These are phyloP conservation scores for Tetraselmis chui DNA, from an alignment of 139 green algal genomes.

Conservation along the genomic window DNA sequence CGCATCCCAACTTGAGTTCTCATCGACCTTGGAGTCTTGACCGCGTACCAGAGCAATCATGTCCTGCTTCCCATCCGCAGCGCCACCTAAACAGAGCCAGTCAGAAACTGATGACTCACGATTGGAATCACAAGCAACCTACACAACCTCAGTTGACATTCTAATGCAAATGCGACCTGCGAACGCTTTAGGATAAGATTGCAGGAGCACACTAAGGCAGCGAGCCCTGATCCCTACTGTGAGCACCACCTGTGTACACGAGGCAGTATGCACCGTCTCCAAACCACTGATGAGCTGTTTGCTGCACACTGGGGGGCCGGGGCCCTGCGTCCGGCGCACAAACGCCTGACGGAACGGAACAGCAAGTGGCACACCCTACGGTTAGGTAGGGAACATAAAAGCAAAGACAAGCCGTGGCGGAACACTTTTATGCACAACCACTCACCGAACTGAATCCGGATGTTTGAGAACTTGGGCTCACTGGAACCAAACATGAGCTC, in stretches of 20 bases:
- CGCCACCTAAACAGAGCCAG: too few relatives aligned
- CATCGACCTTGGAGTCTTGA: not conserved
- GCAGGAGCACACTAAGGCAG: too few relatives aligned
- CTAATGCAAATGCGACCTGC: too few relatives aligned
- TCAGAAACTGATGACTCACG: too few relatives aligned
- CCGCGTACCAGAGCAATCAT: slow-evolving; percentile 12
- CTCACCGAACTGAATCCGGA: slow-evolving; percentile 16
- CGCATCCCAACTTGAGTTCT: slow-evolving; percentile 12
- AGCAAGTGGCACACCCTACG: too few relatives aligned
- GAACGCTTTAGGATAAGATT: too few relatives aligned
- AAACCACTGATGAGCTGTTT: slow-evolving; percentile 18
- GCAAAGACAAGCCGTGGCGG: too few relatives aligned
- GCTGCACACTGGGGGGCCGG: not conserved
- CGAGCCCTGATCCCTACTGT: too few relatives aligned
- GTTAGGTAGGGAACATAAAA: too few relatives aligned
- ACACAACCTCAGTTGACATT: too few relatives aligned
- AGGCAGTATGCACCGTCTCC: slow-evolving; percentile 12
- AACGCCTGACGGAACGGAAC: not conserved
- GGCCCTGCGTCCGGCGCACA: not conserved
- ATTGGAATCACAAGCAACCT: too few relatives aligned
- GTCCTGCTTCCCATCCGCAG: not conserved
- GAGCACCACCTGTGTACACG: slow-evolving; percentile 11
- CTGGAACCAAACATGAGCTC: slow-evolving; percentile 1
- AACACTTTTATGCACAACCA: too few relatives aligned
- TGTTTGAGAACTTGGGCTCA: slow-evolving; percentile 11